Percentiles rank a stretch among this genome's conserved stretches.
Conservation (phyloP, 768 basidiomycete species). For the Rhizopogon sp. region DNA sequence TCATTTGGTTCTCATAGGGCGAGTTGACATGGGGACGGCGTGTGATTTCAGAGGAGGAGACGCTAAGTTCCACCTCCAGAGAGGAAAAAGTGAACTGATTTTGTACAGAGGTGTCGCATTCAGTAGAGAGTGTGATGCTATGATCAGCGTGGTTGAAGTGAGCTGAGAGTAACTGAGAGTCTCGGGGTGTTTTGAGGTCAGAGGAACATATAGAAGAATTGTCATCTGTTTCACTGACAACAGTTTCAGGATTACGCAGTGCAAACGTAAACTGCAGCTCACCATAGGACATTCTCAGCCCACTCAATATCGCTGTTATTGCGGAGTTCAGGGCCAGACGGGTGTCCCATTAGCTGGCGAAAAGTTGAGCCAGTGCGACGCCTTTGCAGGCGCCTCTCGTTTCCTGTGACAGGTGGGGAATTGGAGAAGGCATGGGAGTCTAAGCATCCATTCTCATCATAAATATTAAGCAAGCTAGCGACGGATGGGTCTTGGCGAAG, state of each 20-base stretch:
- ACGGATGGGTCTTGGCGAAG: conserved; percentile 78
- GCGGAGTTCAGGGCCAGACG: conserved; percentile 24
- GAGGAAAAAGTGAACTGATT: conserved; percentile 52
- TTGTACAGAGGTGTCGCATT: conserved; percentile 38
- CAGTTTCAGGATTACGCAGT: neutral
- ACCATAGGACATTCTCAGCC: conserved; percentile 76
- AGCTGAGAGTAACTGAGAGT: conserved; percentile 33
- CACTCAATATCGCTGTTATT: conserved; percentile 69
- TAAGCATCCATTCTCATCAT: conserved; percentile 68
- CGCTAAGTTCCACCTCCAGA: conserved; percentile 70
- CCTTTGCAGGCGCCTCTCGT: conserved; percentile 45
- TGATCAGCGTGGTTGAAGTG: conserved; percentile 29
- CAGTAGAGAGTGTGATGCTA: conserved; percentile 38
- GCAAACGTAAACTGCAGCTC: conserved; percentile 13
- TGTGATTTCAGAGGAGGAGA: conserved; percentile 34
- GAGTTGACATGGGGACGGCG: conserved; percentile 11
- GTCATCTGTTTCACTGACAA: conserved; percentile 39
- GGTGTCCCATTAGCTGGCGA: conserved; percentile 63
- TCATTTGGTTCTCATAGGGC: conserved; percentile 40
- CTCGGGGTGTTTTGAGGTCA: conserved; percentile 47
- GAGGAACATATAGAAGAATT: conserved; percentile 44
- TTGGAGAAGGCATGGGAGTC: conserved; percentile 63
- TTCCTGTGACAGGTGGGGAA: conserved; percentile 33
- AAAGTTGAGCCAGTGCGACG: conserved; percentile 67
- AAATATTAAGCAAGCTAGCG: conserved; percentile 65